These are phyloP conservation scores for Cenchrus fungigraminus DNA, from an alignment of 176 grass and related monocot genomes.

Conservation along the genomic window DNA sequence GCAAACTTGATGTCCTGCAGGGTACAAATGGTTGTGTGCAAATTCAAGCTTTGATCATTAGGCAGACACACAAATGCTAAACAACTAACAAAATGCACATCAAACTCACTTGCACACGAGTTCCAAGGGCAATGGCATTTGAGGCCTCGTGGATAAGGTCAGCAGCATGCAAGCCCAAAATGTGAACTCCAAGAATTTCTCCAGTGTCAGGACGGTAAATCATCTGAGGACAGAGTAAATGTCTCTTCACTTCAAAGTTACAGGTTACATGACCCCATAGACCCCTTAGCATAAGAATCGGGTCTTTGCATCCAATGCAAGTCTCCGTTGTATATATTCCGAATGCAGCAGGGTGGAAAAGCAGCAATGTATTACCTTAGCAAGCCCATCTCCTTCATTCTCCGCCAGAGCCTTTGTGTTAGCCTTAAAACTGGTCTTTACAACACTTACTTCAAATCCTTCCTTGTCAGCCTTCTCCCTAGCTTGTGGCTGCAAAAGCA, in stretches of 20 bases:
- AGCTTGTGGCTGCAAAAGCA: slow-evolving; percentile 88
- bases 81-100: neutral
- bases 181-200: slow-evolving; percentile 96
- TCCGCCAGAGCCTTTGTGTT: slow-evolving; percentile 98
- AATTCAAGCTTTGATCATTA: slow-evolving; percentile 7
- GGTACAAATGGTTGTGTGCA: neutral
- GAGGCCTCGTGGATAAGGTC: slow-evolving; percentile 96
- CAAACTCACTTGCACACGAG: slow-evolving; percentile 69
- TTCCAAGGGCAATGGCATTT: slow-evolving; percentile 92
- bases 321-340: neutral
- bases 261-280: neutral
- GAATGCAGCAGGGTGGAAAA: neutral
- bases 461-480: slow-evolving; percentile 89
- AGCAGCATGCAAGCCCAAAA: slow-evolving; percentile 93
- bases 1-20: slow-evolving; percentile 74
- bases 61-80: neutral
- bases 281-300: neutral
- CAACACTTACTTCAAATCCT: slow-evolving; percentile 81
- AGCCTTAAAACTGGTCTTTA: slow-evolving; percentile 97
- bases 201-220: slow-evolving; percentile 91
- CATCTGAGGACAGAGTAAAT: slow-evolving; percentile 46
- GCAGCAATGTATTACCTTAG: slow-evolving; percentile 69
- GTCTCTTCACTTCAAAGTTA: slow-evolving; percentile 5
- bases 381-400: slow-evolving; percentile 95
- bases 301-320: neutral